A percentile compares a stretch with the other conserved stretches of the same genome.
Evolutionary conservation across 169 alveolate genomes (phyloP).

Genomic region (Eimeria zaria): DNA sequence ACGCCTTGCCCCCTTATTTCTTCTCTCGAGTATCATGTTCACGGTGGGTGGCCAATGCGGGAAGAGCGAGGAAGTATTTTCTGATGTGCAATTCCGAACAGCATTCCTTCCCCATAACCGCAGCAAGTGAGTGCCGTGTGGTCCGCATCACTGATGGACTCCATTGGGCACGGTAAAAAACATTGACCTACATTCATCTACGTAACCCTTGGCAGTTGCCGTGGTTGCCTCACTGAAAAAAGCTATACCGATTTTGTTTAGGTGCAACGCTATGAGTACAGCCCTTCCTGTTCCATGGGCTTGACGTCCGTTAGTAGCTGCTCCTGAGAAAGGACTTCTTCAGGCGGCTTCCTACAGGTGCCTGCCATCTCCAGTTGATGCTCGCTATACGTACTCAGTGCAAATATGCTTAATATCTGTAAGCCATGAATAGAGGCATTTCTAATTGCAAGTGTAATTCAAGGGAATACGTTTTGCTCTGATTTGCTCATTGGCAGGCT

Average conservation of each 20-base stretch:
- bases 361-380: background rate
- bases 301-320: background rate
- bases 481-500: background rate
- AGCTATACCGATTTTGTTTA: background rate
- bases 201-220: background rate
- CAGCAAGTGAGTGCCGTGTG: slow-evolving; percentile 13
- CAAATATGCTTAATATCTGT: no score
- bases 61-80: background rate
- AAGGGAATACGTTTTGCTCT: no score
- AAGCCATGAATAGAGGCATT: no score
- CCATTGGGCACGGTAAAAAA: background rate
- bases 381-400: background rate
- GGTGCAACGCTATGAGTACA: no score
- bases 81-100: background rate
- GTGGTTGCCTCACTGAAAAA: background rate
- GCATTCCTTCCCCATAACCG: no score
- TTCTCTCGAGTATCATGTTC: background rate
- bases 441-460: no score
- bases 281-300: no score
- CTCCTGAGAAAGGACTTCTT: background rate
- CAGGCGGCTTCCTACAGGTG: background rate
- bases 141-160: background rate
- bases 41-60: background rate
- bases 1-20: background rate
- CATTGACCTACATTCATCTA: background rate